A percentile compares a stretch with the other conserved stretches of the same genome.
phyloP scores from a whole-genome alignment of 2,329 filamentous ascomycete genomes.

The Macrophomina pseudophaseolina region DNA sequence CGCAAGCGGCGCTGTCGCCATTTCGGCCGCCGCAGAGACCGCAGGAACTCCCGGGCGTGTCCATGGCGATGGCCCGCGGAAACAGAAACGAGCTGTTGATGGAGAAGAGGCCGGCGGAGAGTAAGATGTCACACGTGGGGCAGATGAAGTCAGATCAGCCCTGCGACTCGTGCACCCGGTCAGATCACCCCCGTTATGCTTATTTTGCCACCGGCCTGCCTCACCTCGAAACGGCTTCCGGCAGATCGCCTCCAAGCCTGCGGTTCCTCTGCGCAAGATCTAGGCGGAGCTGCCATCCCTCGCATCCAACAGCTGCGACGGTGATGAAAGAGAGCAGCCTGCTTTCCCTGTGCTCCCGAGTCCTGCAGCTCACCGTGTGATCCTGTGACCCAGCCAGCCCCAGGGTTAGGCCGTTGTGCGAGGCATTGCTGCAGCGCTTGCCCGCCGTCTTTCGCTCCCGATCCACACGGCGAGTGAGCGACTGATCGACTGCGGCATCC shows the following conservation, averaged over 20 bases:
- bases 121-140: slow-evolving; percentile 8
- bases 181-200: not conserved
- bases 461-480: too few species aligned
- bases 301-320: not conserved
- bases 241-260: slow-evolving; percentile 1
- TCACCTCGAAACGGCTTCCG: not conserved
- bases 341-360: not conserved
- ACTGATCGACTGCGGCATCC: too few species aligned
- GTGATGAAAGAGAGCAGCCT: not conserved
- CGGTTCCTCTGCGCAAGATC: too few species aligned
- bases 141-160: slow-evolving; percentile 9
- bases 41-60: not conserved
- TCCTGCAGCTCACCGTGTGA: not conserved
- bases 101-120: not conserved
- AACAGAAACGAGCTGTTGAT: not conserved
- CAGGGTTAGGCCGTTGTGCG: slow-evolving; percentile 4
- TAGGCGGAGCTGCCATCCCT: not conserved
- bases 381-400: slow-evolving; percentile 8
- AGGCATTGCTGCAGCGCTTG: not conserved
- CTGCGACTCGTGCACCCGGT: not conserved
- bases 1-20: not conserved
- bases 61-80: not conserved
- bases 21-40: not conserved
- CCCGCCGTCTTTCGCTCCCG: too few species aligned
- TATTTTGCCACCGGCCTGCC: not conserved